Evolutionary conservation across 306 rosid genomes (phyloP), one percentile per base, ranked within the genome.

Genomic region (Citrullus mucosospermus): DNA sequence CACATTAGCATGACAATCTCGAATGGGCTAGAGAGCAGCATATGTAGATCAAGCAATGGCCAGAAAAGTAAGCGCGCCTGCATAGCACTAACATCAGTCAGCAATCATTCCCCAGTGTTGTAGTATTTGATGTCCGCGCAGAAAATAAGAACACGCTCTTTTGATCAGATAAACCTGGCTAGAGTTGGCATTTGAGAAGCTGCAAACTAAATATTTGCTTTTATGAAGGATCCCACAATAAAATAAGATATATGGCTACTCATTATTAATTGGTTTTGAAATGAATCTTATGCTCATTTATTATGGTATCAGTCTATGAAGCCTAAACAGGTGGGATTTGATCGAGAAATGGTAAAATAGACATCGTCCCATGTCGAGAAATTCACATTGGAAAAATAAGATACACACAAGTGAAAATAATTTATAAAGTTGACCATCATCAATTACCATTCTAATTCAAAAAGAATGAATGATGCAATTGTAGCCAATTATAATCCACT

Each of bases 401-500:
- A 48, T 12, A 36, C 39, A 34, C 43, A 48, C 60, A 60, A 51
- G n/a, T 3, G 6, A 48, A 51, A 28, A 12, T 72, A 50, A 28
- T 71, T 70, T 46, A 14, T 48, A 28, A 71, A 48, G 11, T 48
- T 20, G 54, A 71, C 76, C 76, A 71, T 48, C n/a, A 71, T 48
- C 36, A 22, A 32, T 72, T 30, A 16, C 43, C 18, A 44, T 0
- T 73, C 75, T 43, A 4, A 18, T 28, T 43, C 34, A 36, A 20
- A 20, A 68, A 2, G 28, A 16, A 68, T 32, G 30, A 41, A 9
- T 1, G 36, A 10, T 41, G 75, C 75, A n/a, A 39, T 20, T n/a
- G 6, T 6, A 39, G 4, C 25, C 77, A 30, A 51, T 51, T 69
- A 25, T 55, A 66, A 69, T 60, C 55, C 84, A 78, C 84, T 82